These are phyloP conservation scores for Cymodocea nodosa DNA, from an alignment of 116 monocot species.

Conservation along the genomic window DNA sequence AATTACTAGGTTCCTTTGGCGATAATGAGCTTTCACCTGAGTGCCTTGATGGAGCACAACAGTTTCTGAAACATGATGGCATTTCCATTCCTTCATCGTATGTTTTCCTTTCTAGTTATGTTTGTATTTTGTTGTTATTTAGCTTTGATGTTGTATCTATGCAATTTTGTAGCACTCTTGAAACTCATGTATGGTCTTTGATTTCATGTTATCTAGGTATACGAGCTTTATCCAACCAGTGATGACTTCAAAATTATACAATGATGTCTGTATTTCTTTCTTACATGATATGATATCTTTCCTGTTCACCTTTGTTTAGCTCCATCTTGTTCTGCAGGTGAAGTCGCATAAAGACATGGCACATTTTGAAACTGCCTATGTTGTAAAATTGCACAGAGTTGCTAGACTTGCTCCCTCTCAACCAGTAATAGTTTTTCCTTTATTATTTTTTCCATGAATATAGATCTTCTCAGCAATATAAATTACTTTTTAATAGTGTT, in stretches of 20 bases:
- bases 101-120: background rate
- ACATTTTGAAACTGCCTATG: conserved; percentile 98
- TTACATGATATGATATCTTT: background rate
- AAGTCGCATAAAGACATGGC: conserved; percentile 73
- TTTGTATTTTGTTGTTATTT: background rate
- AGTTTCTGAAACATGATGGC: conserved; percentile 90
- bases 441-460: background rate
- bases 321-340: conserved; percentile 35
- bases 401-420: conserved; percentile 80
- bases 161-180: too few species aligned
- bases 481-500: too few species aligned
- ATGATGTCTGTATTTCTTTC: conserved; percentile 49
- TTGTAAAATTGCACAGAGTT: conserved; percentile 86
- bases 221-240: conserved; percentile 93
- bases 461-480: background rate
- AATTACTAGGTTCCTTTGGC: conserved; percentile 94
- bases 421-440: conserved; percentile 36
- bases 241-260: conserved; percentile 81
- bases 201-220: conserved; percentile 32
- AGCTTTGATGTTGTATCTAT: background rate
- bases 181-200: background rate
- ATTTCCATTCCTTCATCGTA: conserved; percentile 97
- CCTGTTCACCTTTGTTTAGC: background rate
- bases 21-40: conserved; percentile 98
- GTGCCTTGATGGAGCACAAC: conserved; percentile 94